Percentiles rank a stretch among this genome's conserved stretches.
These are phyloP conservation scores for Leccinum rimulosum DNA, from an alignment of 768 basidiomycete genomes.

Conservation along the genomic window DNA sequence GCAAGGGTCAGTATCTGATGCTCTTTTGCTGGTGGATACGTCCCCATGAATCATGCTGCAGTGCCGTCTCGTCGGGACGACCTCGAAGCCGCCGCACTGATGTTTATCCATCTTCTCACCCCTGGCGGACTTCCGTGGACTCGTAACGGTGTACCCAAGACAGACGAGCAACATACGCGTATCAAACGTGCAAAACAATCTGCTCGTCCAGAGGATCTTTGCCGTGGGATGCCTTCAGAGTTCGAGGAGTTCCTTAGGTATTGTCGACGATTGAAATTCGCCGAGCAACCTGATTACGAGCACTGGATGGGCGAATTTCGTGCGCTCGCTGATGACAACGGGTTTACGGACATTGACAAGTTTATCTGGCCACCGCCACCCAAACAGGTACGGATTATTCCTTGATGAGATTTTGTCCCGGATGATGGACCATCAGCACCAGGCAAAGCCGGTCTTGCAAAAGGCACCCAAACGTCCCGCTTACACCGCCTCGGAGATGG, in stretches of 20 bases:
- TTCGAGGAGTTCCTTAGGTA: slow-evolving; percentile 79
- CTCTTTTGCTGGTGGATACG: slow-evolving; percentile 12
- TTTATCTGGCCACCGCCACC: slow-evolving; percentile 75
- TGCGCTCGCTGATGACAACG: slow-evolving; percentile 56
- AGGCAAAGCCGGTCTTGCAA: slow-evolving; percentile 32
- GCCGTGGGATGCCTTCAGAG: slow-evolving; percentile 61
- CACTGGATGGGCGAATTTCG: slow-evolving; percentile 65
- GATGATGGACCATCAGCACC: slow-evolving; percentile 1
- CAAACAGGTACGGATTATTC: slow-evolving; percentile 27
- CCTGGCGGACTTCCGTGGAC: slow-evolving; percentile 78
- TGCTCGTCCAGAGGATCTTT: slow-evolving; percentile 64
- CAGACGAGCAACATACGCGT: slow-evolving; percentile 56
- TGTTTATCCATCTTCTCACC: slow-evolving; percentile 79
- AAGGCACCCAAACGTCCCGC: slow-evolving; percentile 14
- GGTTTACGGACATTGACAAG: slow-evolving; percentile 53
- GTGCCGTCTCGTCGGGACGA: slow-evolving; percentile 80
- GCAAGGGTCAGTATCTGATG: slow-evolving; percentile 50
- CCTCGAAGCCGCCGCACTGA: slow-evolving; percentile 71
- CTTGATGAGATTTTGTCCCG: background rate
- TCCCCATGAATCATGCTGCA: slow-evolving; percentile 32
- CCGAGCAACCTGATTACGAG: slow-evolving; percentile 66
- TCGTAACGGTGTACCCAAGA: slow-evolving; percentile 75
- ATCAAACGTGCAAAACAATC: slow-evolving; percentile 63
- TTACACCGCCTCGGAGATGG: slow-evolving; percentile 45
- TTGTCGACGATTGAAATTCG: slow-evolving; percentile 65